Base-by-base conservation (phyloP, 306 rosid genomes). In the Dalbergia cochinchinensis region DNA sequence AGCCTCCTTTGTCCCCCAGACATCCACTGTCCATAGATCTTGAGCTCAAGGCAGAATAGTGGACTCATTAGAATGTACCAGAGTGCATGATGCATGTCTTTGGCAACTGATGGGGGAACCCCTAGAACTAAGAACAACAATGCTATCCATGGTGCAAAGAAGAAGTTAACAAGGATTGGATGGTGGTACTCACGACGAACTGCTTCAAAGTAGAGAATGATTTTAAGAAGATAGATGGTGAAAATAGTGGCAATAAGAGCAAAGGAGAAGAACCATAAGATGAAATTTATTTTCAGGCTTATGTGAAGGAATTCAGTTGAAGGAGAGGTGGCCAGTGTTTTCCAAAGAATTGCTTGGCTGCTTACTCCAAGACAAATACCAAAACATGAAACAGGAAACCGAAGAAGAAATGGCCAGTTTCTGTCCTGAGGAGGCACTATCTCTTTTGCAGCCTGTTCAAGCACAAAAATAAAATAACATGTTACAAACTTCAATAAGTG, bases 11-110 rank as follows among this genome's bases (percentile, higher is more conserved):
- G 86, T 22, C 61, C 68, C 31, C 96, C 96, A 22, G 91, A 91
- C 97, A 93, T 93, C 97, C 97, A 93, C 53, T 93, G 96, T 68
- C 97, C 97, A 55, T 93, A 93, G 72, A 93, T 87, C 88, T 93
- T 93, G 34, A 93, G 88, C 91, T 91, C 92, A 19, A 93, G 94
- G 68, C 78, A 80, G 65, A 93, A 72, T 14, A 93, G 14, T 45
- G 97, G 97, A 10, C 59, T 3, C 96, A 93, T 93, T n/a, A 93
- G 88, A 51, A 89, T 26, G 77, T 91, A 93, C 97, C 97, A 93
- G 62, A 89, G 81, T 57, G 83, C 78, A 20, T 74, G 90, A 71
- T 69, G 88, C 79, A 91, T 80, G 41, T 85, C 7, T 63, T 74
- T 34, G 34, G 87, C n/a, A 78, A 91, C 3, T 39, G 94, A 88